Conservation (phyloP, 202 grass and related monocot genomes). For the Dendrocalamus latiflorus region DNA sequence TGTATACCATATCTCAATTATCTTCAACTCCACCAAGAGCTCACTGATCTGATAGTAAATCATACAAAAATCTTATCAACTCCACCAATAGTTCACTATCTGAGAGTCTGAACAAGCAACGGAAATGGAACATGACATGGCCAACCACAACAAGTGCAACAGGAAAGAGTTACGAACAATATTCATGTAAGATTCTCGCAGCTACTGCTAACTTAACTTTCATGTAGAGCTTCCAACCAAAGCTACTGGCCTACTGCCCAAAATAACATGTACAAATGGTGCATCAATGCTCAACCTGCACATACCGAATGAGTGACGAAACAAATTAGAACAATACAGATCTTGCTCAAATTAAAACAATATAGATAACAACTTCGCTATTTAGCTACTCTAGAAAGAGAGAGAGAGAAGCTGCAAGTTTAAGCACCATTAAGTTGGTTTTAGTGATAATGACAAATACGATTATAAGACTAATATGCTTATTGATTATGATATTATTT, state of each 20-base stretch:
- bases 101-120: neutral
- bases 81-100: neutral
- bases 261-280: slow-evolving; percentile 39
- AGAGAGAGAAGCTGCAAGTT: too few relatives aligned
- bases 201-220: neutral
- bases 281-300: slow-evolving; percentile 40
- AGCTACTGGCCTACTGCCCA: neutral
- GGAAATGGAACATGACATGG: neutral
- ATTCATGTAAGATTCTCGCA: neutral
- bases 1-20: neutral
- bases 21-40: neutral
- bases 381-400: neutral
- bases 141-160: neutral
- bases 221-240: slow-evolving; percentile 4
- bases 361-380: neutral
- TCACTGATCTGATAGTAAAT: neutral
- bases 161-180: neutral
- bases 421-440: too few relatives aligned
- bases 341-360: neutral
- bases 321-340: neutral
- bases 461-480: too few relatives aligned
- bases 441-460: too few relatives aligned
- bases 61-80: neutral
- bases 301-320: neutral
- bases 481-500: too few relatives aligned